A percentile compares a stretch with the other conserved stretches of the same genome.
These are phyloP conservation scores for Phytopythium mirpurense DNA, from an alignment of 352 stramenopile genomes.

Conservation along the genomic window DNA sequence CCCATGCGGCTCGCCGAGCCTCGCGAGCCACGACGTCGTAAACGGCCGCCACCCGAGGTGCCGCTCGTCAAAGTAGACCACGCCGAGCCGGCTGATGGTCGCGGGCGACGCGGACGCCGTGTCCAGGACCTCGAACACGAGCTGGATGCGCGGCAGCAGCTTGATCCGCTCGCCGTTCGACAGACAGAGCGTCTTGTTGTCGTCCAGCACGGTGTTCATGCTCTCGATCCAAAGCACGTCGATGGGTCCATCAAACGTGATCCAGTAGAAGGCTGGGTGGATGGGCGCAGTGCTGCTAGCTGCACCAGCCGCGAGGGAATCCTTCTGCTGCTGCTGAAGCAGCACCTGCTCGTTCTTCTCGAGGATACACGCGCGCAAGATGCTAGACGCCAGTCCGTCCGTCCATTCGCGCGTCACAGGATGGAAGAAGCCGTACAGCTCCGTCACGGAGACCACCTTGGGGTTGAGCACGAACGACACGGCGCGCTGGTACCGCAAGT, in stretches of 20 bases:
- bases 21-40: slow-evolving; percentile 57
- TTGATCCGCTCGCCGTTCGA: slow-evolving; percentile 88
- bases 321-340: slow-evolving; percentile 12
- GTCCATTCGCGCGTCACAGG: slow-evolving; percentile 80
- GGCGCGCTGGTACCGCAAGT: slow-evolving; percentile 51
- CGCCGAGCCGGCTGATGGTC: slow-evolving; percentile 89
- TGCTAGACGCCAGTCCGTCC: slow-evolving; percentile 69
- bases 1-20: slow-evolving; percentile 18
- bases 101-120: slow-evolving; percentile 88
- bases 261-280: slow-evolving; percentile 63
- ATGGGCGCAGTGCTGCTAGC: slow-evolving; percentile 15
- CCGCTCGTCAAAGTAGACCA: slow-evolving; percentile 84
- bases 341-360: slow-evolving; percentile 59
- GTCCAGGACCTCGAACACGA: slow-evolving; percentile 92
- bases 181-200: slow-evolving; percentile 90
- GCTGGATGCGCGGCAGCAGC: slow-evolving; percentile 80
- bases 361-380: slow-evolving; percentile 68
- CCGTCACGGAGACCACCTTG: slow-evolving; percentile 72
- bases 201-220: slow-evolving; percentile 88
- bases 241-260: slow-evolving; percentile 81
- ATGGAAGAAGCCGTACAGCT: slow-evolving; percentile 86
- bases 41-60: slow-evolving; percentile 63
- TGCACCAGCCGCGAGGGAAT: slow-evolving; percentile 2
- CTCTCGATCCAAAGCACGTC: slow-evolving; percentile 84
- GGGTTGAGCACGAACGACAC: slow-evolving; percentile 67